Base-by-base conservation (phyloP, 257 asterid species). In the Nicotiana obtusifolia region DNA sequence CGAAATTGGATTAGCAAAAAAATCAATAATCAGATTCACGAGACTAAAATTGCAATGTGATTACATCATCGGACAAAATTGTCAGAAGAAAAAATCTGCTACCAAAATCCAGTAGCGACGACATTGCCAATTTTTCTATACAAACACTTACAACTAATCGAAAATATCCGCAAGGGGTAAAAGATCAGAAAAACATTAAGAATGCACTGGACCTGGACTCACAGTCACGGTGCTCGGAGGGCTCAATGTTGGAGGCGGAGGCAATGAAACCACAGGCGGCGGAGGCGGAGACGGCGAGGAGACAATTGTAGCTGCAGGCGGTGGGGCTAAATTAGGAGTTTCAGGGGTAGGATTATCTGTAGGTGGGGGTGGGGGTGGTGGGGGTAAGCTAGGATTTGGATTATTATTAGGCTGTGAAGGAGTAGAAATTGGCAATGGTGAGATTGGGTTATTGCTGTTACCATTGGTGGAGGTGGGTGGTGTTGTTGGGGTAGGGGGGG, bases 181-280 rank as follows among this genome's bases (percentile, higher is more conserved):
- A 11, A 68, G 35, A 57, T 19, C 24, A 57, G 24, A 19, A 69
- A 11, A 47, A 73, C 76, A 30, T 83, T 87, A 90, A 77, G 91
- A 87, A 76, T 86, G 85, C 59, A 75, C 87, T 5, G 98, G 97
- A 86, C 95, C 98, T 66, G 98, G 95, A 59, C 92, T 82, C 26
- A 78, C 91, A 81, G 91, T 79, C 24, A 82, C 94, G 3, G 93
- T 87, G 57, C 85, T 86, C 14, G 95, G 95, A 37, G 97, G 92
- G 83, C 84, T 84, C 62, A 90, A 82, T 44, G 80, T 78, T 35
- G 98, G 97, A 44, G 97, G 97, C 64, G 93, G 90, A 83, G 94
- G 90, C 83, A 6, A 89, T 2, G 91, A 31, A 26, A 90, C 77
- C 67, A 56, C 82, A 76, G 86, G 80, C 41, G 90, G 75, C 44